These are phyloP conservation scores for Russula dissimulans DNA, from an alignment of 768 basidiomycete species.

Conservation along the genomic window DNA sequence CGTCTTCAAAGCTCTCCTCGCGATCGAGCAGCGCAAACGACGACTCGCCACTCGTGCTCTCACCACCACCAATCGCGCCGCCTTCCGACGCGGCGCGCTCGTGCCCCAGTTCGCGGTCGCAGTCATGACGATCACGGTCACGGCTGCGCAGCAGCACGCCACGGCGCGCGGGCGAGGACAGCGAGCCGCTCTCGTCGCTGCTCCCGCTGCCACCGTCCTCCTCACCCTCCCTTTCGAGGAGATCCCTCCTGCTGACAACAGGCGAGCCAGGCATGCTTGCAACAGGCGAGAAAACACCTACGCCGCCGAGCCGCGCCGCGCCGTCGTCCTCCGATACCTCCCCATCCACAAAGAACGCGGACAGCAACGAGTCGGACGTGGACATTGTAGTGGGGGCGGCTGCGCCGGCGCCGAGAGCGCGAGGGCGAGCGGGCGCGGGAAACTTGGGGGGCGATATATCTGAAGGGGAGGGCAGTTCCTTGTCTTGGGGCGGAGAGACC, in stretches of 20 bases:
- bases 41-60: conserved; percentile 23
- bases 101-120: background rate
- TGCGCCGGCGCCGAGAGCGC: conserved; percentile 5
- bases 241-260: conserved; percentile 25
- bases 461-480: background rate
- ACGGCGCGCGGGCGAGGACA: too few species aligned
- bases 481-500: background rate
- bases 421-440: background rate
- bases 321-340: conserved; percentile 10
- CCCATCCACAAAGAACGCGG: background rate
- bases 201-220: background rate
- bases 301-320: conserved; percentile 43
- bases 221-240: background rate
- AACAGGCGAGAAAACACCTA: conserved; percentile 65
- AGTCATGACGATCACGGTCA: background rate
- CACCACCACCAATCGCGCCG: background rate
- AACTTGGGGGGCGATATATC: background rate
- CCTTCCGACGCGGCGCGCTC: background rate
- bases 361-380: background rate
- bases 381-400: background rate
- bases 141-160: background rate
- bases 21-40: conserved; percentile 28
- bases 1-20: conserved; percentile 20
- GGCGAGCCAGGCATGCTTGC: conserved; percentile 61
- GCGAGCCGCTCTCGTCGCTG: background rate